phyloP scores from a whole-genome alignment of 305 asterid genomes.

The Solanum hybrid region DNA sequence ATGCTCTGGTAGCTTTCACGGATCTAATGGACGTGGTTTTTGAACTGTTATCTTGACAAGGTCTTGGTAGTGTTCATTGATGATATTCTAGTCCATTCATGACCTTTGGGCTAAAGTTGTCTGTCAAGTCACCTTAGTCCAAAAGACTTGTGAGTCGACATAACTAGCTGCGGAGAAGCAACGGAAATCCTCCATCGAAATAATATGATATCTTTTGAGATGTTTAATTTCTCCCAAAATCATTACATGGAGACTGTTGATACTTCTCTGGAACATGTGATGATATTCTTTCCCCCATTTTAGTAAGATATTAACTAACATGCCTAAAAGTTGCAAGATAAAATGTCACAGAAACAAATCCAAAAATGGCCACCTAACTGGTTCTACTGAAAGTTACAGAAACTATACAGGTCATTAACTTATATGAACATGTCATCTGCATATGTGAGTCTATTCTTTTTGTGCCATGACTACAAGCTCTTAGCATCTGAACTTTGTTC shows the following conservation, averaged over 20 bases:
- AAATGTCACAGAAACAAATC: neutral
- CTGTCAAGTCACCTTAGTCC: neutral
- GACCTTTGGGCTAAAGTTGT: neutral
- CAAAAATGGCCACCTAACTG: neutral
- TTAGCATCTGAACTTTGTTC: neutral
- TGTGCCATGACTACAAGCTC: neutral
- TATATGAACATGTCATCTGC: neutral
- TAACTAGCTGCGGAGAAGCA: neutral
- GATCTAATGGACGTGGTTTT: neutral
- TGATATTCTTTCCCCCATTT: neutral
- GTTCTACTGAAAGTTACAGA: neutral
- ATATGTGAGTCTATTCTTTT: neutral
- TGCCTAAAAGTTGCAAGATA: neutral
- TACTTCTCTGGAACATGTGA: neutral
- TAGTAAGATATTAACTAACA: neutral
- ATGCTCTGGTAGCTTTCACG: neutral
- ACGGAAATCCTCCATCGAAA: neutral
- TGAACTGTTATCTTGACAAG: neutral
- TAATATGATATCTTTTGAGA: neutral
- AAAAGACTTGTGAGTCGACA: neutral
- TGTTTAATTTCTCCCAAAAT: neutral
- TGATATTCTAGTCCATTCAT: neutral
- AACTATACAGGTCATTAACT: neutral
- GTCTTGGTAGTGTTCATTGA: neutral
- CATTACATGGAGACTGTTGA: neutral